Percentiles rank a stretch among this genome's conserved stretches.
Evolutionary conservation across 257 asterid genomes (phyloP).

Genomic region (Solanum bulbocastanum): DNA sequence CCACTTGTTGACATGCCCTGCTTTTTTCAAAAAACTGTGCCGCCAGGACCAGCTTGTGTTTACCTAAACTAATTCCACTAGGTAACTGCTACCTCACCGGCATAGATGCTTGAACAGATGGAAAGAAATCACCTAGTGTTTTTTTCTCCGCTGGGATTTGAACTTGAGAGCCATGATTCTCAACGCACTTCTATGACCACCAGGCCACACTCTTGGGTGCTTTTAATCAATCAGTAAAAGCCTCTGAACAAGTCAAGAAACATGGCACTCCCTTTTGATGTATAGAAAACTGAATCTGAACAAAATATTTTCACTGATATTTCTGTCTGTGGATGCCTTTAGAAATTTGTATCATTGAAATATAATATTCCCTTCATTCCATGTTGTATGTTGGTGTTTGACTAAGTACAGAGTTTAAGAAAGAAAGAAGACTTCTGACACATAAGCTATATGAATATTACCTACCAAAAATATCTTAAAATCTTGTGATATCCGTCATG

Average conservation of each 20-base stretch:
- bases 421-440: neutral
- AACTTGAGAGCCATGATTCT: neutral
- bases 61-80: neutral
- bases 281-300: neutral
- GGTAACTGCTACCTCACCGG: neutral
- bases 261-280: neutral
- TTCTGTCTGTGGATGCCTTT: neutral
- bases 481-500: neutral
- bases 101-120: neutral
- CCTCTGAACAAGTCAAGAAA: neutral
- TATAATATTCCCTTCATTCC: neutral
- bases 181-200: neutral
- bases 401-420: neutral
- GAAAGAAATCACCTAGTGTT: neutral
- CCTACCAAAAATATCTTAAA: neutral
- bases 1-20: neutral
- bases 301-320: neutral
- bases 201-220: neutral
- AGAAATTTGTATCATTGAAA: neutral
- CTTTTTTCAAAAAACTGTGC: neutral
- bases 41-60: neutral
- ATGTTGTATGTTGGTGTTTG: neutral
- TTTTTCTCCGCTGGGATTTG: neutral
- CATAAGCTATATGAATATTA: neutral
- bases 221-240: neutral